Base-by-base conservation (phyloP, 257 asterid genomes). In the Solanum paucissectum region DNA sequence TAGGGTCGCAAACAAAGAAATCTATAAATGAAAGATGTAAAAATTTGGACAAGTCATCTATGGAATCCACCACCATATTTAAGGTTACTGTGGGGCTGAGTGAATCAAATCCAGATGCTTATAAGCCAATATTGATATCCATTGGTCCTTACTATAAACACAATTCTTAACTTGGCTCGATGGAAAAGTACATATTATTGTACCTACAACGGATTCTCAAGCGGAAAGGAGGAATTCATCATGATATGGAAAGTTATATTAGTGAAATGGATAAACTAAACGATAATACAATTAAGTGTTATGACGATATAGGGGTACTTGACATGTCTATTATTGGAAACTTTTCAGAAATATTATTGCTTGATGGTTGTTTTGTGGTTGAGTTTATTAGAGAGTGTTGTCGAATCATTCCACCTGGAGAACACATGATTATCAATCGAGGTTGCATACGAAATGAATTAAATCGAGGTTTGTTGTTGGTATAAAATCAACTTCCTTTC, bases 361-460 rank as follows among this genome's bases (percentile, higher is more conserved):
- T 89, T 7, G 90, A 89, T 77, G 88, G 89, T 27, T 87, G 88
- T 40, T 89, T 87, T 33, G 66, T 89, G 8, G 73, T 90, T 21
- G 90, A 90, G 83, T 86, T 87, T 5, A 25, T 89, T 29, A 58
- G 85, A 16, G 49, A 87, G 75, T 20, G 9, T 37, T 46, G 52
- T 7, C 60, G 37, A 38, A 12, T 20, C 55, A 46, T 12, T 46
- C 55, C 55, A 46, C 16, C 55, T 46, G 0, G 55, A 46, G 55
- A 46, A 46, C 6, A 12, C 55, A 46, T 46, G 18, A 46, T 46
- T 46, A 46, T 46, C 55, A 44, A 44, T 44, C 12, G 52, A 44
- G 52, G 52, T 44, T 44, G 52, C 16, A 44, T 44, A 44, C 12
- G 52, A 0, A 44, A 44, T 44, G 16, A 44, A 44, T 44, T 44